Conservation (phyloP, 352 stramenopile species). For the Globisporangium heterothallicum region DNA sequence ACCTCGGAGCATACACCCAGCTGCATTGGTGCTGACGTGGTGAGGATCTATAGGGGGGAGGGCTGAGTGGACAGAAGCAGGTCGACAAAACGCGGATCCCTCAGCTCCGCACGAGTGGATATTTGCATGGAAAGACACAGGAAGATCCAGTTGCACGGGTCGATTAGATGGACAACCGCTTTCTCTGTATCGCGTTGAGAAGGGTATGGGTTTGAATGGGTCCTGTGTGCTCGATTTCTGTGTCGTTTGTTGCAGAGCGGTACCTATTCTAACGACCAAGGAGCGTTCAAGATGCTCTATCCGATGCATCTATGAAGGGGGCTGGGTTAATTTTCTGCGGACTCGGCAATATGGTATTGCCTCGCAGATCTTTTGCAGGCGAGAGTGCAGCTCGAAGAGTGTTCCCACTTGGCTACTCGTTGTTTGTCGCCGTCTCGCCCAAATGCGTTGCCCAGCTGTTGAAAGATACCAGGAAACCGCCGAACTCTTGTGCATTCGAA, state of each 20-base stretch:
- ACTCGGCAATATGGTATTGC: too few species aligned
- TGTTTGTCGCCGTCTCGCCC: too few species aligned
- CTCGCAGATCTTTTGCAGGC: too few species aligned
- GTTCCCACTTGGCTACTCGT: too few species aligned
- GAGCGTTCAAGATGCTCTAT: neutral
- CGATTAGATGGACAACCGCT: too few species aligned
- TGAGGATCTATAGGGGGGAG: conserved; percentile 14
- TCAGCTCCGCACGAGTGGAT: neutral
- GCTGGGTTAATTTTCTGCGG: neutral
- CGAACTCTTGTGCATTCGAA: too few species aligned
- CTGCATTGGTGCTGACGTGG: conserved; percentile 15
- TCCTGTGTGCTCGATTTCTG: neutral
- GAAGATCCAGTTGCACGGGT: neutral
- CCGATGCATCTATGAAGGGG: conserved; percentile 2
- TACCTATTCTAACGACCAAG: conserved; percentile 1
- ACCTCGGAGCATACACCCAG: too few species aligned
- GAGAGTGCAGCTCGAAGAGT: too few species aligned
- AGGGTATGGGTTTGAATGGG: neutral
- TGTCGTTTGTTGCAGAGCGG: conserved; percentile 5
- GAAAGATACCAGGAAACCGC: too few species aligned
- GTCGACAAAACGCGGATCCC: neutral
- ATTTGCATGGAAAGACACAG: neutral
- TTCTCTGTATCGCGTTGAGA: neutral
- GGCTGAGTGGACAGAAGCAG: conserved; percentile 7
- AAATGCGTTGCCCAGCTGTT: too few species aligned